Evolutionary conservation across 2,329 filamentous ascomycete species (phyloP).

Genomic region (Pestalotiopsis sp.): DNA sequence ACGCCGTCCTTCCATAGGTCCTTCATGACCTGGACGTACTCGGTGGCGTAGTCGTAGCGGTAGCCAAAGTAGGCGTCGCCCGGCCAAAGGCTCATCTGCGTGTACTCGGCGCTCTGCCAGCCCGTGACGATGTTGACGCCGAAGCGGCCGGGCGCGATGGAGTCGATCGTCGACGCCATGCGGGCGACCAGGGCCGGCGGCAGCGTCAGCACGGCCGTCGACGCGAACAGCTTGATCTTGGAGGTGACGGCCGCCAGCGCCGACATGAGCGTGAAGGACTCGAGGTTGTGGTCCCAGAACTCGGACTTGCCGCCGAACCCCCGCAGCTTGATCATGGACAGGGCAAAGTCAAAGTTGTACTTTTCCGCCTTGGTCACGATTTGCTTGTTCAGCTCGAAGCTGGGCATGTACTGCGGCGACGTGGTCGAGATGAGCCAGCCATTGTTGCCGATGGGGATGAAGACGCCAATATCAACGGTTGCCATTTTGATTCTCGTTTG

Average conservation of each 20-base stretch:
- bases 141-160: slow-evolving; percentile 31
- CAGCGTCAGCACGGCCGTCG: slow-evolving; percentile 29
- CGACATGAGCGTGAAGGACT: slow-evolving; percentile 34
- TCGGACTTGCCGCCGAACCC: slow-evolving; percentile 32
- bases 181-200: slow-evolving; percentile 30
- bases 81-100: slow-evolving; percentile 34
- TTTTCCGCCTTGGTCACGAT: slow-evolving; percentile 29
- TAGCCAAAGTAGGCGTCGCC: slow-evolving; percentile 28
- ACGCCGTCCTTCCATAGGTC: slow-evolving; percentile 32
- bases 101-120: slow-evolving; percentile 33
- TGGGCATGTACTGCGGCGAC: slow-evolving; percentile 31
- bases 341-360: slow-evolving; percentile 30
- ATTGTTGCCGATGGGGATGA: slow-evolving; percentile 33
- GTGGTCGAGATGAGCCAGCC: slow-evolving; percentile 33
- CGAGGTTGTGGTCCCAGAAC: slow-evolving; percentile 34
- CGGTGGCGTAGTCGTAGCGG: slow-evolving; percentile 33
- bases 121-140: slow-evolving; percentile 34
- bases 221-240: slow-evolving; percentile 33
- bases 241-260: slow-evolving; percentile 32
- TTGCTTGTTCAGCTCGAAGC: slow-evolving; percentile 31
- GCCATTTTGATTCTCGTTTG: slow-evolving; percentile 19
- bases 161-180: slow-evolving; percentile 32
- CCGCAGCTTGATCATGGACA: slow-evolving; percentile 33
- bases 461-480: slow-evolving; percentile 25
- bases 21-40: slow-evolving; percentile 34